phyloP scores from a whole-genome alignment of 2,329 filamentous ascomycete species.

The Botrytis byssoidea region DNA sequence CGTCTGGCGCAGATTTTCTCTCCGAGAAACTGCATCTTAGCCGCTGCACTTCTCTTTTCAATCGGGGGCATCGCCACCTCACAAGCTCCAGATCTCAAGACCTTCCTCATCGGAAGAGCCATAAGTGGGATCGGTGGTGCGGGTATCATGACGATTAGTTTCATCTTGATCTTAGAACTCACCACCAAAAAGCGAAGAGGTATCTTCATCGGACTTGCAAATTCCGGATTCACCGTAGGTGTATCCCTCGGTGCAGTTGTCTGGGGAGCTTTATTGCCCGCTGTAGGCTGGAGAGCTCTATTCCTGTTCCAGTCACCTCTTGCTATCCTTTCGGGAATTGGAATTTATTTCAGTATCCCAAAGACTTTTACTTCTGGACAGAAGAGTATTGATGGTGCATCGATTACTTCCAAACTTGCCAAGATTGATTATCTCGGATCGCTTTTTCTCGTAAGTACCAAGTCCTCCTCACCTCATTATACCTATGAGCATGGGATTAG shows the following conservation, averaged over 20 bases:
- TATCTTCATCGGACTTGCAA: conserved; percentile 70
- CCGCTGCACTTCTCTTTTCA: conserved; percentile 57
- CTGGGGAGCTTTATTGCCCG: conserved; percentile 62
- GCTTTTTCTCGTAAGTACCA: conserved; percentile 54
- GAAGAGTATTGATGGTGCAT: conserved; percentile 41
- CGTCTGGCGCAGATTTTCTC: conserved; percentile 74
- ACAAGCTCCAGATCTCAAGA: conserved; percentile 54
- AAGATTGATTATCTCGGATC: conserved; percentile 75
- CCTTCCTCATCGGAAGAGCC: conserved; percentile 68
- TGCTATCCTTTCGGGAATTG: conserved; percentile 57
- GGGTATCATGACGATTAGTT: conserved; percentile 69
- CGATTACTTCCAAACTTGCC: conserved; percentile 54
- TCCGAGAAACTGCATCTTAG: conserved; percentile 62
- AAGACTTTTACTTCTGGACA: conserved; percentile 39
- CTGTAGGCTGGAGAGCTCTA: conserved; percentile 69
- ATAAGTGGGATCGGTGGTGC: conserved; percentile 68
- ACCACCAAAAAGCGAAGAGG: conserved; percentile 66
- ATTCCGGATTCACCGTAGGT: conserved; percentile 69
- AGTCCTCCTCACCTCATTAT: background rate
- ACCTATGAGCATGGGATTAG: background rate
- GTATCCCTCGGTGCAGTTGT: conserved; percentile 70
- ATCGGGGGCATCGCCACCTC: conserved; percentile 65
- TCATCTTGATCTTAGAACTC: conserved; percentile 76
- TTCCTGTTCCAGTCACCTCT: conserved; percentile 72
- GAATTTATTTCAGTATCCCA: conserved; percentile 66